Percentiles rank a stretch among this genome's conserved stretches.
Conservation (phyloP, 2,329 filamentous ascomycete species). For the Malbranchea cinnamomea region DNA sequence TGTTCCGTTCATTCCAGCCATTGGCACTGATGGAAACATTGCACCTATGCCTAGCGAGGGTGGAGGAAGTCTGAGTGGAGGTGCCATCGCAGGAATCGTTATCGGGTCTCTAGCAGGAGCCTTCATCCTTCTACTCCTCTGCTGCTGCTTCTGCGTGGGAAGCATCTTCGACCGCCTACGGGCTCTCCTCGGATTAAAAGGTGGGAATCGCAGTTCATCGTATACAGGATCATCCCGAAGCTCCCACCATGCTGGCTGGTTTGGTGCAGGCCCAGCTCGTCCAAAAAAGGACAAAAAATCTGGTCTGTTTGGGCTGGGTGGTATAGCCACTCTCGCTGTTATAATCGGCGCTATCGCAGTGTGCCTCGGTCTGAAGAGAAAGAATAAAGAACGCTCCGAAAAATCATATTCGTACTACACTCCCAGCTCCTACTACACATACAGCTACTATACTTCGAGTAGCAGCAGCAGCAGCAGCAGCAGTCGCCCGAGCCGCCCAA, state of each 20-base stretch:
- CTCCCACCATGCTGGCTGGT: conserved; percentile 14
- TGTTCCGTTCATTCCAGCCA: conserved; percentile 30
- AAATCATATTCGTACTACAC: conserved; percentile 23
- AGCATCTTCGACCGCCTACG: conserved; percentile 26
- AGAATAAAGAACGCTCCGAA: conserved; percentile 22
- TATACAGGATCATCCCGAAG: conserved; percentile 17
- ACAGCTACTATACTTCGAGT: conserved; percentile 25
- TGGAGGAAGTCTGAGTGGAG: conserved; percentile 30
- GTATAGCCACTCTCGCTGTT: conserved; percentile 27
- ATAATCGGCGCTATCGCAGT: conserved; percentile 30
- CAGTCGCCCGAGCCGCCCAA: conserved; percentile 5
- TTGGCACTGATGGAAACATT: conserved; percentile 27
- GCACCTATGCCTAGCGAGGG: conserved; percentile 17
- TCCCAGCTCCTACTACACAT: conserved; percentile 24
- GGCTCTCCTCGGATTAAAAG: conserved; percentile 30
- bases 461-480: conserved; percentile 28
- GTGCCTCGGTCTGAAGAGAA: conserved; percentile 31
- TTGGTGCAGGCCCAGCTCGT: conserved; percentile 15
- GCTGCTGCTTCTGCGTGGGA: conserved; percentile 29
- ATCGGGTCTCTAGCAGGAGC: conserved; percentile 33
- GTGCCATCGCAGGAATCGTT: conserved; percentile 37
- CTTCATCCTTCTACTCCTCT: conserved; percentile 30
- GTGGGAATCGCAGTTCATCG: conserved; percentile 24
- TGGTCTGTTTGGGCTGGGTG: conserved; percentile 19
- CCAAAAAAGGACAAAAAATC: conserved; percentile 22